Conservation (phyloP, 805 yeast genomes). For the Kockiozyma suomiensis region DNA sequence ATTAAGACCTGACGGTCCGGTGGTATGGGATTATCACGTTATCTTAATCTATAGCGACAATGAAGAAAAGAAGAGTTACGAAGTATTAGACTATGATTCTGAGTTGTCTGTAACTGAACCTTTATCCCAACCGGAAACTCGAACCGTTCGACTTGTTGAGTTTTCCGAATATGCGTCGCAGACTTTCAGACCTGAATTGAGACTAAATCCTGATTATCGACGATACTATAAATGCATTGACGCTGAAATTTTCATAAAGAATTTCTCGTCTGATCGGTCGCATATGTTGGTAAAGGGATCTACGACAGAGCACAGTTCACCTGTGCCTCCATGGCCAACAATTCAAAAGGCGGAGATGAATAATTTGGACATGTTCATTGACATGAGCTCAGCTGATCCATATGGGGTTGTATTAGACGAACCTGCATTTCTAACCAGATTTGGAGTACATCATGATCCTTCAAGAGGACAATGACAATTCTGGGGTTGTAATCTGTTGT, state of each 20-base stretch:
- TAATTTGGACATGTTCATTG: slow-evolving; percentile 7
- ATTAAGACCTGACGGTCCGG: neutral
- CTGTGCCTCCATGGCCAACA: slow-evolving; percentile 10
- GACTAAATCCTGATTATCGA: neutral
- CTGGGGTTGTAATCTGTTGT: neutral
- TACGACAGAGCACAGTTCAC: neutral
- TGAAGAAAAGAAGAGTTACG: neutral
- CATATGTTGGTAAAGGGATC: slow-evolving; percentile 18
- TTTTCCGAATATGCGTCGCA: neutral
- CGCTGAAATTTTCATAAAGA: neutral
- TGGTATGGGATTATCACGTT: slow-evolving; percentile 31
- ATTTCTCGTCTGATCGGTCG: slow-evolving; percentile 27
- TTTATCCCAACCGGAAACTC: neutral
- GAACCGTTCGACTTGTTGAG: neutral
- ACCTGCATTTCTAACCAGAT: neutral
- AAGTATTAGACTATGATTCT: slow-evolving; percentile 22
- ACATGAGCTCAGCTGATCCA: neutral
- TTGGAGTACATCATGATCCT: neutral
- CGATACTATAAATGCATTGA: slow-evolving; percentile 10
- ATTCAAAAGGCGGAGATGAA: slow-evolving; percentile 5
- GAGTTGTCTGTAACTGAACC: neutral
- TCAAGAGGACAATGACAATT: neutral
- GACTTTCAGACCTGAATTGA: slow-evolving; percentile 6
- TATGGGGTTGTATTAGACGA: slow-evolving; percentile 9
- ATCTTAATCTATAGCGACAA: neutral